Conservation (phyloP, 148 eudicot species). For the Bassia scoparia region DNA sequence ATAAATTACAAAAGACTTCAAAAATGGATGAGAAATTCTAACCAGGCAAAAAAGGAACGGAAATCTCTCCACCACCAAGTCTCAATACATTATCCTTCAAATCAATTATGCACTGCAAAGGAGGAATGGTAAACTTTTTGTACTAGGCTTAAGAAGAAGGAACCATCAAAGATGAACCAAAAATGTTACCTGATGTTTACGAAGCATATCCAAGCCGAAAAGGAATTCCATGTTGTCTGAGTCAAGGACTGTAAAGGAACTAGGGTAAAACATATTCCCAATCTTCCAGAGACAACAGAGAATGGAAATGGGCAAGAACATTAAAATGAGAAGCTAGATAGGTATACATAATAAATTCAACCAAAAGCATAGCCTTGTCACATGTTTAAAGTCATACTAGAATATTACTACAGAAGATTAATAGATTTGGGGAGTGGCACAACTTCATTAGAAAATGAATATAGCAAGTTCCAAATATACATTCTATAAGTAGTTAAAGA, state of each 20-base stretch:
- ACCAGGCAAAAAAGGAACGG: conserved; percentile 90
- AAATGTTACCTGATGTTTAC: conserved; percentile 82
- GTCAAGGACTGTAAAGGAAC: conserved; percentile 91
- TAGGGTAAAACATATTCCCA: conserved; percentile 80
- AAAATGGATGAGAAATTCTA: conserved; percentile 7
- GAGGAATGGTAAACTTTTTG: conserved; percentile 7
- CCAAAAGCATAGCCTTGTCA: conserved; percentile 2
- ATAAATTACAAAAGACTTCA: background rate
- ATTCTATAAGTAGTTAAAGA: background rate
- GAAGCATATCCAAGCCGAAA: conserved; percentile 97
- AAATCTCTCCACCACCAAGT: conserved; percentile 98
- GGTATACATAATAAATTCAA: conserved; percentile 6
- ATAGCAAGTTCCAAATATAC: background rate
- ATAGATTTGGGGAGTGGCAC: background rate
- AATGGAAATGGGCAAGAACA: conserved; percentile 22
- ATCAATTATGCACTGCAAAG: conserved; percentile 84
- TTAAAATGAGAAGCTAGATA: conserved; percentile 20
- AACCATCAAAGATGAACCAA: background rate
- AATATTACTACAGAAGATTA: background rate
- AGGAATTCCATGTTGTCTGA: conserved; percentile 98
- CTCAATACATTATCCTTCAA: conserved; percentile 88
- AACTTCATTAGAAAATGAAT: background rate
- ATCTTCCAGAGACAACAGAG: conserved; percentile 48
- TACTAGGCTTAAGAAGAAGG: background rate
- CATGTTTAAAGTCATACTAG: background rate